Evolutionary conservation across 805 yeast genomes (phyloP), one percentile per base, ranked within the genome.

Genomic region (Torulaspora indica): DNA sequence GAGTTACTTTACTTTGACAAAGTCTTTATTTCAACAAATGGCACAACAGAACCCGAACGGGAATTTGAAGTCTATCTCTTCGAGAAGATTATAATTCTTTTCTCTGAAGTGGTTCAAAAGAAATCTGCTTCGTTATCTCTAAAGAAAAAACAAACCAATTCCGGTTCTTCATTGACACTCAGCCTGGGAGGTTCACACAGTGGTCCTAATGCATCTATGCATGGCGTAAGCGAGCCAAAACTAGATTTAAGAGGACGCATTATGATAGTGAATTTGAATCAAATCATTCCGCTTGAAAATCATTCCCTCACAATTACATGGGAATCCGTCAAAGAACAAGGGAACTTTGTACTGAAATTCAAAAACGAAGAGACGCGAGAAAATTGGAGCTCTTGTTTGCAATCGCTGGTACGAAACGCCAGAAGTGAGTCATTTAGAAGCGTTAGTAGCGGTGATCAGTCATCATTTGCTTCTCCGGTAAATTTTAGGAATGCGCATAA

Each of bases 1-100:
- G 95, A 87, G 46, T 74, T 93, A 47, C 67, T 90, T 43, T 80
- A 80, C 58, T 83, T 80, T 56, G 91, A 88, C 45, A 70, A 72
- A 31, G 89, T 85, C 27, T 76, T 79, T 8, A 64, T 65, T 8
- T 63, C 69, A 2, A 64, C 66, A 8, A 66, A 67, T 22, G 71
- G 68, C 45, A 51, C 64, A 2, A 73, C 74, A 29, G 83, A 81
- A 27, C 74, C 75, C 42, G 97, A 91, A 61, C 79, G 84, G 43
- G 97, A 90, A 56, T 91, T 88, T 63, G 84, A 84, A 58, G 89
- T 95, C 15, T 93, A 88, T 57, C 72, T 93, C 15, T 91, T 93
- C 64, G 97, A 93, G 60, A 75, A 74, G 48, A 77, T 78, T 47
- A 70, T 80, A 13, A 68, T 80, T 29, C 71, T 80, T 49, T 85